Base-by-base conservation (phyloP, 106 monocot species). In the Agapanthus africanus region DNA sequence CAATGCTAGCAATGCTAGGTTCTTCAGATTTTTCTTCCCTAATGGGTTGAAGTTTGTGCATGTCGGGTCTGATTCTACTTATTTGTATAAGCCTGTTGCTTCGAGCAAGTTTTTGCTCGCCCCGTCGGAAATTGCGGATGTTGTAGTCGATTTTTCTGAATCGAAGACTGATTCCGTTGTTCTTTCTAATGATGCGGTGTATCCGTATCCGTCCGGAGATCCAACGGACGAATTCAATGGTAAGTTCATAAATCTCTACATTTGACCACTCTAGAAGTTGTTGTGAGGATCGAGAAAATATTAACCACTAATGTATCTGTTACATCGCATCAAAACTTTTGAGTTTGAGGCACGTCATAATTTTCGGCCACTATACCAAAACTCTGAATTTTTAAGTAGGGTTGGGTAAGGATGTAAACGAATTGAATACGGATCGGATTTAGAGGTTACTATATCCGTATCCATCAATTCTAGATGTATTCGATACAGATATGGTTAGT, bases 1-100 rank as follows among this genome's bases (percentile, higher is more conserved):
- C 61, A 97, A 97, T 74, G 88, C 92, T 1, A 85, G 90, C 78
- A 94, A 94, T 68, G 94, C 94, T 10, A 75, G 94, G 16, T 94
- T 77, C 75, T 79, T 79, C 67, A 57, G 79, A 9, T 67, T 95
- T 72, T 83, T 67, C 57, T 80, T 95, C 38, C 66, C 84, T 47
- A 90, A 94, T 61, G 80, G 82, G 59, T 83, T 90, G 25, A 63
- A 74, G 19, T 85, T 85, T 78, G 44, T 78, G 44, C 76, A 82
- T 46, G 38, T 94, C 22, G 82, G 76, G 0, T 85, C 91, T 40
- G 77, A 82, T 57, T 71, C 78, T 6, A 44, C 59, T 4, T 90
- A 90, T 71, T 69, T 90, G 37, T 0, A 40, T 18, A 8, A 40
- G 23, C 82, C 87, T 4, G 65, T 72, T 4, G 21, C 36, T 7